Conservation (phyloP, 2,329 filamentous ascomycete species). For the Curvularia sp. region DNA sequence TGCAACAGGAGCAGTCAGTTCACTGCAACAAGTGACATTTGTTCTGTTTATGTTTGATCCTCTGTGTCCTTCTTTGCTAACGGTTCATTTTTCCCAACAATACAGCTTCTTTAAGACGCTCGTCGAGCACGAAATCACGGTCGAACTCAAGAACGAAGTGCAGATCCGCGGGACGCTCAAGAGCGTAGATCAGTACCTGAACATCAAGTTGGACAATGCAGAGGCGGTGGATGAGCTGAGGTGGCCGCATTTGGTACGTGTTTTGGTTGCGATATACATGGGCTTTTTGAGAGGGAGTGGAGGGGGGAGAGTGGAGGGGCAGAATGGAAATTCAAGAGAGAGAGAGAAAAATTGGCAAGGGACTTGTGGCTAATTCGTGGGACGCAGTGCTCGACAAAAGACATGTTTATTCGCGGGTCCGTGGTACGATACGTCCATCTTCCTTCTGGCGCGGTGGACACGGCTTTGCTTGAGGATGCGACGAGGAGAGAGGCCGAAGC, state of each 20-base stretch:
- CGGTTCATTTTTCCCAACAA: neutral
- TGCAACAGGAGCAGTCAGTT: neutral
- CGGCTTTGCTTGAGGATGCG: conserved; percentile 86
- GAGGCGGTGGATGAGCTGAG: conserved; percentile 89
- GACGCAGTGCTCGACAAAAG: conserved; percentile 78
- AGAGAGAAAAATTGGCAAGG: no score
- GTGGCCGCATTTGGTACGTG: conserved; percentile 83
- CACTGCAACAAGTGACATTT: neutral
- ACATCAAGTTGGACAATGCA: conserved; percentile 98
- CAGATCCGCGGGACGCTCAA: conserved; percentile 94
- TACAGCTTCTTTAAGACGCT: conserved; percentile 92
- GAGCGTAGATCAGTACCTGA: conserved; percentile 97
- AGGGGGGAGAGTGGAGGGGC: neutral
- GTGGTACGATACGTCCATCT: conserved; percentile 93
- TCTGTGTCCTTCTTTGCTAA: neutral
- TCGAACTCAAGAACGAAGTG: conserved; percentile 99
- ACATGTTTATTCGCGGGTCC: conserved; percentile 92
- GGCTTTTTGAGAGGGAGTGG: neutral
- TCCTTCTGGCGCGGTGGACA: conserved; percentile 81
- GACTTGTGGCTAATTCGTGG: neutral
- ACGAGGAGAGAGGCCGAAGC: conserved; percentile 55
- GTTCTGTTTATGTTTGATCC: neutral
- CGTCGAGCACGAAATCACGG: conserved; percentile 94
- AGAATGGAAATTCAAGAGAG: neutral
- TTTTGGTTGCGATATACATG: neutral